phyloP scores from a whole-genome alignment of 495 filamentous ascomycete genomes.

The Aspergillus coremiiformis region DNA sequence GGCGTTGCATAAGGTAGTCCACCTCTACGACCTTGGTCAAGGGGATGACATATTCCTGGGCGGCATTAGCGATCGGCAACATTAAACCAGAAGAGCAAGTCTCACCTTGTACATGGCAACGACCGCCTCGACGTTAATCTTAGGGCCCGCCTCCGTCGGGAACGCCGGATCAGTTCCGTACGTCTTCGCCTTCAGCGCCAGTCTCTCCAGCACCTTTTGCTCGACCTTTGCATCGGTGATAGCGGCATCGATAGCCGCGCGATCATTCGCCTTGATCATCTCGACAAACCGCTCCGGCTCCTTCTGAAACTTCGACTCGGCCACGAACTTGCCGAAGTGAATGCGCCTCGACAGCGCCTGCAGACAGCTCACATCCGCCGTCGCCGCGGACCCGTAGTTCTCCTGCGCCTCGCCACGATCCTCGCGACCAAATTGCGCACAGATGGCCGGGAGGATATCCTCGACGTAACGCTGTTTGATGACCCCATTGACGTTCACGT shows the following conservation, averaged over 20 bases:
- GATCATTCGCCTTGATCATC: conserved; percentile 72
- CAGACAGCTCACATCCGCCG: conserved; percentile 81
- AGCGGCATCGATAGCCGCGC: conserved; percentile 71
- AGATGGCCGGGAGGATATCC: conserved; percentile 73
- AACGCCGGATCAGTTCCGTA: conserved; percentile 87
- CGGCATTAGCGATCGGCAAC: conserved; percentile 10
- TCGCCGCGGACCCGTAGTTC: conserved; percentile 91
- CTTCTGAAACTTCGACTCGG: conserved; percentile 91
- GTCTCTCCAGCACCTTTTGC: conserved; percentile 79
- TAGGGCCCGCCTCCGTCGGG: conserved; percentile 46
- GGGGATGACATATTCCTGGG: conserved; percentile 88
- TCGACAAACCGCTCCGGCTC: conserved; percentile 72
- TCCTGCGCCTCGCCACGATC: conserved; percentile 84
- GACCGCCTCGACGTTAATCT: conserved; percentile 90
- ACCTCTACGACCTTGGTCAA: conserved; percentile 96
- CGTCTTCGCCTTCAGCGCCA: conserved; percentile 86
- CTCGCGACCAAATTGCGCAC: conserved; percentile 58
- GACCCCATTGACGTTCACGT: conserved; percentile 82
- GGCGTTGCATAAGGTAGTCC: conserved; percentile 91
- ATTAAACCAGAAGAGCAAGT: background rate
- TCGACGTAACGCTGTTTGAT: conserved; percentile 82
- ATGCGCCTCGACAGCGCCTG: conserved; percentile 89
- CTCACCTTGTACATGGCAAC: conserved; percentile 84
- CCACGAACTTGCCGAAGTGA: conserved; percentile 98
- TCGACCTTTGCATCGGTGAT: conserved; percentile 90